These are phyloP conservation scores for Andrographis paniculata DNA, from an alignment of 305 asterid species.

Conservation along the genomic window DNA sequence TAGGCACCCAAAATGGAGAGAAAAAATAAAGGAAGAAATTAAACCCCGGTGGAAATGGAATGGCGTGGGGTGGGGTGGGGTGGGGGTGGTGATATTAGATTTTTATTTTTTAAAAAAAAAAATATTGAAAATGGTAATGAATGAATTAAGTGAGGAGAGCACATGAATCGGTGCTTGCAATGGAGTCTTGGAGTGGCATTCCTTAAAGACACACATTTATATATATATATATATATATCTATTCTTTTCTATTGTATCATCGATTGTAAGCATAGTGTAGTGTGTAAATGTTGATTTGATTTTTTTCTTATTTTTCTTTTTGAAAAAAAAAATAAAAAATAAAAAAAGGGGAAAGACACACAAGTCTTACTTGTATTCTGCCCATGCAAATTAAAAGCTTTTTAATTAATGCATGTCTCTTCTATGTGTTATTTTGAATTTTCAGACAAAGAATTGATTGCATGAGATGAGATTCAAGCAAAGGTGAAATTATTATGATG, in stretches of 20 bases:
- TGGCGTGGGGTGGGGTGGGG: slow-evolving; percentile 1
- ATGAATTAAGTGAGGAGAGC: no score
- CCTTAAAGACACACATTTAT: slow-evolving; percentile 55
- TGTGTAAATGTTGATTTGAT: slow-evolving; percentile 23
- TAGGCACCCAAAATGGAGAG: slow-evolving; percentile 17
- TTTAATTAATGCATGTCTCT: slow-evolving; percentile 16
- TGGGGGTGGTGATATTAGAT: no score
- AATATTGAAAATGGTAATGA: no score
- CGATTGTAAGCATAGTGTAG: slow-evolving; percentile 38
- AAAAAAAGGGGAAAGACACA: neutral
- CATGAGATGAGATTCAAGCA: slow-evolving; percentile 23
- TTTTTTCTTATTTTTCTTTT: slow-evolving; percentile 17
- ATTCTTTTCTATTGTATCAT: slow-evolving; percentile 7
- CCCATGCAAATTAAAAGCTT: slow-evolving; percentile 36
- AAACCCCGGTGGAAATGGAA: neutral
- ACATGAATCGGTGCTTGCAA: slow-evolving; percentile 28
- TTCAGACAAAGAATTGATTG: slow-evolving; percentile 11
- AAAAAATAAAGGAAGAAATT: neutral
- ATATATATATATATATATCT: no score
- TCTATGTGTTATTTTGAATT: neutral
- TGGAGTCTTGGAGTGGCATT: slow-evolving; percentile 85
- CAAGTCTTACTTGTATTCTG: slow-evolving; percentile 22
- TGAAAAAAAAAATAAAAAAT: slow-evolving; percentile 17
- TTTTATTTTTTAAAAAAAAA: no score
- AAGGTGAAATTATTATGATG: slow-evolving; percentile 6